A percentile compares a stretch with the other conserved stretches of the same genome.
Evolutionary conservation across 2,329 filamentous ascomycete species (phyloP).

Genomic region (Hypoxylon sp.): DNA sequence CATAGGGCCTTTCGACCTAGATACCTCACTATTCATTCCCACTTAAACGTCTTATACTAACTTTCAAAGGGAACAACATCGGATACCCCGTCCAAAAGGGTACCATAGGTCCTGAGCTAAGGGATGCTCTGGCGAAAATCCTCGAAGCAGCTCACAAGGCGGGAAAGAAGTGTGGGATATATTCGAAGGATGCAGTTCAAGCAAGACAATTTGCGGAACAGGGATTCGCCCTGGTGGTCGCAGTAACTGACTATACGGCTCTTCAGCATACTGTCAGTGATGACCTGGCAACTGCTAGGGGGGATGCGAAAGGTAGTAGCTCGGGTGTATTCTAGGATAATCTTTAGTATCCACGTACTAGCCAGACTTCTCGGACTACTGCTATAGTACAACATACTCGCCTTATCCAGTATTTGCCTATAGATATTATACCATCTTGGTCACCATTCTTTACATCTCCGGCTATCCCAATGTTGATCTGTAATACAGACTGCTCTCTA

Average conservation of each 20-base stretch:
- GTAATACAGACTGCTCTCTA: too few relatives aligned
- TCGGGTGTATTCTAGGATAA: not conserved
- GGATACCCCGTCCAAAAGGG: slow-evolving; percentile 2
- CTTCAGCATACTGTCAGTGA: not conserved
- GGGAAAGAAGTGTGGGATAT: slow-evolving; percentile 3
- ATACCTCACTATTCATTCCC: not conserved
- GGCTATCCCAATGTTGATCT: too few relatives aligned
- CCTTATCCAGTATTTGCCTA: too few relatives aligned
- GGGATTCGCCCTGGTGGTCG: not conserved
- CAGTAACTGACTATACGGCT: slow-evolving; percentile 1
- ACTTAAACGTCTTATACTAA: not conserved
- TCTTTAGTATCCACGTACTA: not conserved
- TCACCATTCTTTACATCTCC: too few relatives aligned
- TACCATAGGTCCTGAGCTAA: slow-evolving; percentile 1
- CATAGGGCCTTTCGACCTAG: slow-evolving; percentile 7
- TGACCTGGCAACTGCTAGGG: not conserved
- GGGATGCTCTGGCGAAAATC: not conserved
- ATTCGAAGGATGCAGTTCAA: slow-evolving; percentile 2
- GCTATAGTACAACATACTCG: too few relatives aligned
- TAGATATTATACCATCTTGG: too few relatives aligned
- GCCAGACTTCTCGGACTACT: too few relatives aligned
- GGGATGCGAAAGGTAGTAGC: not conserved
- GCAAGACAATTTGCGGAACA: slow-evolving; percentile 1
- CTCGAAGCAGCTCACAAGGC: slow-evolving; percentile 1
- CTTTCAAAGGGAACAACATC: slow-evolving; percentile 1